Percentiles rank a stretch among this genome's conserved stretches.
These are phyloP conservation scores for Kodamaea hsintzibuensis DNA, from an alignment of 805 yeast species.

Conservation along the genomic window DNA sequence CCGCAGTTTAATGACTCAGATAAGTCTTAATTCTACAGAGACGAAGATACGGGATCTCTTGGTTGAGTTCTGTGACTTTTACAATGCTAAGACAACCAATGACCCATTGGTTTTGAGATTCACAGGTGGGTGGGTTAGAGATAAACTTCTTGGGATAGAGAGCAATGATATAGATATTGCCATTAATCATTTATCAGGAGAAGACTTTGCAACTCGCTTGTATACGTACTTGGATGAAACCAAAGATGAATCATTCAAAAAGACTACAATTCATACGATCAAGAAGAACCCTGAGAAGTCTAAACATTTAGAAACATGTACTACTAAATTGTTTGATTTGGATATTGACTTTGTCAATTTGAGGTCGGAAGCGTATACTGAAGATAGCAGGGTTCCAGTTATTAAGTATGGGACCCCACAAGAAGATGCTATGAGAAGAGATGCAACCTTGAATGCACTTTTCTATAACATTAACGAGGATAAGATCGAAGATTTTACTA, in stretches of 20 bases:
- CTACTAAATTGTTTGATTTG: conserved; percentile 78
- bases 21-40: conserved; percentile 35
- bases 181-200: conserved; percentile 80
- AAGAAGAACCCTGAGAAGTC: conserved; percentile 93
- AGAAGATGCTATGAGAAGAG: conserved; percentile 90
- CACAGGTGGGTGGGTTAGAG: conserved; percentile 99
- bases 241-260: conserved; percentile 28
- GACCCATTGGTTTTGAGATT: conserved; percentile 62
- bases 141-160: conserved; percentile 76
- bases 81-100: conserved; percentile 25
- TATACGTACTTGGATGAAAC: conserved; percentile 43
- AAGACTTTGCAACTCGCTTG: conserved; percentile 72
- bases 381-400: conserved; percentile 81
- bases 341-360: conserved; percentile 94
- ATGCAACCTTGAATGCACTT: conserved; percentile 91
- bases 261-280: conserved; percentile 67
- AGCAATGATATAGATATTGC: conserved; percentile 93
- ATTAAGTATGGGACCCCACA: conserved; percentile 85
- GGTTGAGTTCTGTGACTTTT: conserved; percentile 40
- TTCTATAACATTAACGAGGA: conserved; percentile 76
- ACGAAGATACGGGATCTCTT: conserved; percentile 39
- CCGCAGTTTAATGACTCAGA: conserved; percentile 3
- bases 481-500: conserved; percentile 83
- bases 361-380: conserved; percentile 82
- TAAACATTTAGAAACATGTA: conserved; percentile 95